Evolutionary conservation across 2,329 filamentous ascomycete species (phyloP), one percentile per base, ranked within the genome.

Genomic region (Colletotrichum musicola): DNA sequence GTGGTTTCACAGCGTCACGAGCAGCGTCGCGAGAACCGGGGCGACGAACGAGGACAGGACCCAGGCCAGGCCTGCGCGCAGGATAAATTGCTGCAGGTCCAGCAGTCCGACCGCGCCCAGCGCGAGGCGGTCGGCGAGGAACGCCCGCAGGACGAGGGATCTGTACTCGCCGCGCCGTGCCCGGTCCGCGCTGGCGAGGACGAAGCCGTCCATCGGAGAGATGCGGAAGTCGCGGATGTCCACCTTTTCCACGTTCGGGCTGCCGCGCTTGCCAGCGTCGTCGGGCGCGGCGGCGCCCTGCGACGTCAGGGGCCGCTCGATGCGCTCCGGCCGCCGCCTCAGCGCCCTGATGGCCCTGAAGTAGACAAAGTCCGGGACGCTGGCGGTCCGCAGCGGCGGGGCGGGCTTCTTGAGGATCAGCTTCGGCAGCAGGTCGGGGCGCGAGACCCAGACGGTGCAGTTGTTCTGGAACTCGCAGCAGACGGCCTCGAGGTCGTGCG

Each of bases 391-490:
- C 30, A 85, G 71, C 4, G 79, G 74, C 4, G 78, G 75, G 3
- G 79, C 72, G 1, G 77, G 75, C 50, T 77, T 82, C 72, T 82
- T 83, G 47, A 84, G 72, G 30, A 85, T 80, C 7, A 85, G 73
- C 38, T 79, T 79, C 18, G 81, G 80, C 10, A 92, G 77, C 1
- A 88, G 72, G 13, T 87, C 81, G 1, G 86, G 85, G 13, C 82
- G 82, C 6, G 89, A 88, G 10, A 90, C 77, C 79, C 82, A 85
- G 7, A 91, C 75, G 0, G 89, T 92, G 46, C 82, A 80, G 71
- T 85, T 90, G 66, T 89, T 88, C 51, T 86, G 76, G 74, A 88
- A 75, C 74, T 92, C 89, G 67, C 84, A 83, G 63, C 89, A 87
- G 35, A 92, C 80, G 1, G 88, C 89, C 72, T 91, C 88, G 18